Conservation (phyloP, 1,284 basidiomycete species). For the Melampsora occidentalis region DNA sequence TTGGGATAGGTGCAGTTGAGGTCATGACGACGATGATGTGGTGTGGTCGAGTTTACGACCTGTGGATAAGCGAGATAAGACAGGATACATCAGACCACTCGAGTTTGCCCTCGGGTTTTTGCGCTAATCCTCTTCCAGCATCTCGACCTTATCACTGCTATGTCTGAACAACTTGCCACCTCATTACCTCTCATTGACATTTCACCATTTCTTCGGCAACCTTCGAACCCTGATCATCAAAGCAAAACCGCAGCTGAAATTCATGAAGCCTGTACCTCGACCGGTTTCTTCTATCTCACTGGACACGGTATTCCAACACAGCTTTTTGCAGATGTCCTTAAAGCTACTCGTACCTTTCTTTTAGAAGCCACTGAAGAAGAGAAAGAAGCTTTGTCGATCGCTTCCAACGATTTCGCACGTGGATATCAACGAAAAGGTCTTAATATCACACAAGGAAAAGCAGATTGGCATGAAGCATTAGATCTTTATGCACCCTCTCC, state of each 20-base stretch:
- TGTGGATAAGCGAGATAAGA: no score
- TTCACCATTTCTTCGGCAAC: slow-evolving; percentile 49
- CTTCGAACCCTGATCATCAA: slow-evolving; percentile 47
- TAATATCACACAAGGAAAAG: slow-evolving; percentile 77
- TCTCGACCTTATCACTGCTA: slow-evolving; percentile 42
- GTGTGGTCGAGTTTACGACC: no score
- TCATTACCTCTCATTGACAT: slow-evolving; percentile 54
- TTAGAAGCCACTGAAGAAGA: slow-evolving; percentile 66
- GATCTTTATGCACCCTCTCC: slow-evolving; percentile 69
- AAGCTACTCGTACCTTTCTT: slow-evolving; percentile 70
- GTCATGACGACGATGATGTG: background rate
- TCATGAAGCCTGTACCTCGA: slow-evolving; percentile 70
- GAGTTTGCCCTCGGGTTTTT: no score
- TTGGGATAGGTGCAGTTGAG: slow-evolving; percentile 4
- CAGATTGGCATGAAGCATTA: slow-evolving; percentile 78
- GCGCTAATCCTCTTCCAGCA: slow-evolving; percentile 20
- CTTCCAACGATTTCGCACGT: slow-evolving; percentile 60
- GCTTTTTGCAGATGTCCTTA: slow-evolving; percentile 66
- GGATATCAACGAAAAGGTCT: slow-evolving; percentile 62
- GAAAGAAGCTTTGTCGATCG: slow-evolving; percentile 62
- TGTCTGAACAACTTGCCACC: slow-evolving; percentile 16
- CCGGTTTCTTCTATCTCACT: slow-evolving; percentile 78
- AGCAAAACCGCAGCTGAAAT: slow-evolving; percentile 62
- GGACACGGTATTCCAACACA: slow-evolving; percentile 59
- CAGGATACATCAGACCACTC: no score